Evolutionary conservation across 257 asterid genomes (phyloP), one percentile per base, ranked within the genome.

Genomic region (Nicotiana tomentosiformis): DNA sequence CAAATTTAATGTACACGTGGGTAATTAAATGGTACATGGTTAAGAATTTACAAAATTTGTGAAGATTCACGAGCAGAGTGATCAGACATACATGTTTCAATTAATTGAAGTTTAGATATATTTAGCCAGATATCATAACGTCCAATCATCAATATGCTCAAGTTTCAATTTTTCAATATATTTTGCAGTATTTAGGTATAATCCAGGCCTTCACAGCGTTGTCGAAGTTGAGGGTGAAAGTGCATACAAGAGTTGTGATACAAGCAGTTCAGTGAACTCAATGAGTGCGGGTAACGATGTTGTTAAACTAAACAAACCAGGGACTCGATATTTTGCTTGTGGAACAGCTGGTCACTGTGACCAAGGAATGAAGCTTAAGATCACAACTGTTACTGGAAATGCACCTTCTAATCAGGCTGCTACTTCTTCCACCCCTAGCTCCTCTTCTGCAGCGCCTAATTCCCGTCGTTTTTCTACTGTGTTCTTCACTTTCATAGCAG

Each of bases 311-410:
- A 87, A 68, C 86, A 94, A 93, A 83, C 10, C 95, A 4, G 97
- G 97, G 0, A 90, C 93, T 0, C 90, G 98, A 55, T 94, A 84
- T 83, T 94, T 94, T 56, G 93, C 98, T 12, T 94, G 98, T 55
- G 98, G 96, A 17, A 94, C 98, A 18, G 77, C 95, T 0, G 97
- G 97, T 16, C 98, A 94, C 20, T 94, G 98, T 67, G 86, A 81
- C 14, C 90, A 87, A 29, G 98, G 98, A 14, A 94, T 94, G 98
- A 94, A 93, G 93, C 92, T 94, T 20, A 93, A 93, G 90, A 89
- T 94, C 88, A 87, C 90, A 10, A 89, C 89, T 2, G 94, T 67
- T 8, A 90, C 89, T 0, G 91, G 91, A 2, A 88, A 83, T 55
- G 89, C 87, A n/a, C 77, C 86, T 20, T 76, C 83, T 26, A 79